Conservation (phyloP, 768 basidiomycete genomes). For the Auricularia sp. region DNA sequence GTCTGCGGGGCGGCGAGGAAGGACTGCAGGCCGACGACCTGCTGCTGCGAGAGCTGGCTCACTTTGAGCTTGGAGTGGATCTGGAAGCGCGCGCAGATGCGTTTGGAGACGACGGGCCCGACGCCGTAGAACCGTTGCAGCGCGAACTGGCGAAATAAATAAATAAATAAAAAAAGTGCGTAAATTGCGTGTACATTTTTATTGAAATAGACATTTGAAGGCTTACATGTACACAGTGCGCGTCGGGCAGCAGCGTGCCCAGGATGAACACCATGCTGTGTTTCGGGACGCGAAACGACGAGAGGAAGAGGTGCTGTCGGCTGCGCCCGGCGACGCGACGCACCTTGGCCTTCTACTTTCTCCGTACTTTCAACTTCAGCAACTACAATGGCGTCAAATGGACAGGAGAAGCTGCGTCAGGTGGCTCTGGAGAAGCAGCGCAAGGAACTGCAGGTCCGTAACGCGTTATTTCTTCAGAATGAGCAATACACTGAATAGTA, state of each 20-base stretch:
- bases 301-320: too few species aligned
- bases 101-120: conserved; percentile 60
- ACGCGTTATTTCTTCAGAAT: too few species aligned
- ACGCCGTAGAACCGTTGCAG: conserved; percentile 86
- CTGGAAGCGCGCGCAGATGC: conserved; percentile 83
- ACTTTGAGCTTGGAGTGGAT: conserved; percentile 83
- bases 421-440: conserved; percentile 81
- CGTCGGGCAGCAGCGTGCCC: conserved; percentile 72
- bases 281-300: too few species aligned
- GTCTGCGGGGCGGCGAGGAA: conserved; percentile 87
- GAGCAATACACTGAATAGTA: neutral
- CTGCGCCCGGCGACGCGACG: conserved; percentile 6
- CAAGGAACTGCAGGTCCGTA: conserved; percentile 27
- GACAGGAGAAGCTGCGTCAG: conserved; percentile 77
- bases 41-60: conserved; percentile 69
- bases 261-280: conserved; percentile 72
- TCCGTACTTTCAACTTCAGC: neutral
- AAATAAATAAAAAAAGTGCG: neutral
- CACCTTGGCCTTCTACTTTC: neutral
- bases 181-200: too few species aligned
- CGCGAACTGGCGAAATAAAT: conserved; percentile 53
- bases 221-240: conserved; percentile 46
- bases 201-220: conserved; percentile 33
- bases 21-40: conserved; percentile 86
- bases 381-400: conserved; percentile 56